Conservation (phyloP, 1,139 yeast genomes). For the Kodamaea derodonti region DNA sequence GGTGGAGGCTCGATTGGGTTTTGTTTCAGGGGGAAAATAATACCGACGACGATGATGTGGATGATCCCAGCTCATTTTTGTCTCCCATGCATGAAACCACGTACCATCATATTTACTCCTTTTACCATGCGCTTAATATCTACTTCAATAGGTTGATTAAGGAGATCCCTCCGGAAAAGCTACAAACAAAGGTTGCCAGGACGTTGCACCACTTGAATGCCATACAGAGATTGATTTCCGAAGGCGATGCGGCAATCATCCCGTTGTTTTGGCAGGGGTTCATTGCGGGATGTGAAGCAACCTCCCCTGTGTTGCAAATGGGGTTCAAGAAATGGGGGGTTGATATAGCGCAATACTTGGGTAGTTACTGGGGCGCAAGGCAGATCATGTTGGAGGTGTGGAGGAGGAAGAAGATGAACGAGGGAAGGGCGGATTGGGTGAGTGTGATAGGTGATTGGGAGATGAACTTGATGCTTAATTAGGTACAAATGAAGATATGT, state of each 20-base stretch:
- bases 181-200: conserved; percentile 58
- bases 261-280: conserved; percentile 90
- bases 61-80: conserved; percentile 27
- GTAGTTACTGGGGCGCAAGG: conserved; percentile 83
- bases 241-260: conserved; percentile 55
- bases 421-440: conserved; percentile 67
- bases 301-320: conserved; percentile 52
- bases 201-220: conserved; percentile 65
- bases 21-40: conserved; percentile 21
- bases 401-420: conserved; percentile 64
- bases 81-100: conserved; percentile 67
- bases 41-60: conserved; percentile 11
- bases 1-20: conserved; percentile 71
- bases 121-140: conserved; percentile 70
- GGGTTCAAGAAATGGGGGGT: conserved; percentile 80
- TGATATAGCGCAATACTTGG: conserved; percentile 69
- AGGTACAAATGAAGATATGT: conserved; percentile 3
- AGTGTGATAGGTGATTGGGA: conserved; percentile 81
- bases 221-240: conserved; percentile 54
- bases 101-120: conserved; percentile 79
- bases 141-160: conserved; percentile 69
- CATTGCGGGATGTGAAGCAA: conserved; percentile 83
- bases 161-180: conserved; percentile 45
- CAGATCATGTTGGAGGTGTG: conserved; percentile 85
- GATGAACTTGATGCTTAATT: conserved; percentile 74